Conservation (phyloP, 1,284 basidiomycete genomes). For the Puccinia sorghi region DNA sequence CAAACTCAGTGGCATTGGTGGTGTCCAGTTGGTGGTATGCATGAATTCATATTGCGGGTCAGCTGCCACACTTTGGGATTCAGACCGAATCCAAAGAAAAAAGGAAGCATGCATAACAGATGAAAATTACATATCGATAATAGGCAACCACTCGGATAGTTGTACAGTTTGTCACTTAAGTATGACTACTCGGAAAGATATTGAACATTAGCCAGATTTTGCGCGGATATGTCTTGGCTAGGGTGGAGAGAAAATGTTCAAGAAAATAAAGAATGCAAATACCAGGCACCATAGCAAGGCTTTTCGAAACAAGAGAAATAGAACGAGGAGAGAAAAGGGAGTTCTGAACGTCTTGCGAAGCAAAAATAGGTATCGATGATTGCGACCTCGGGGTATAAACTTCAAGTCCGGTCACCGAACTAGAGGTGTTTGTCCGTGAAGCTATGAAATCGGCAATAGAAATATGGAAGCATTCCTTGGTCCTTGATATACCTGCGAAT, state of each 20-base stretch:
- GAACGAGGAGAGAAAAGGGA: not conserved
- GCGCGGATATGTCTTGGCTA: too few relatives aligned
- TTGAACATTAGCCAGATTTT: too few relatives aligned
- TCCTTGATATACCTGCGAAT: conserved; percentile 9
- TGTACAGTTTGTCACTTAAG: not conserved
- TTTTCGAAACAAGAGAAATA: too few relatives aligned
- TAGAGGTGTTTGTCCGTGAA: not conserved
- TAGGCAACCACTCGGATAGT: not conserved
- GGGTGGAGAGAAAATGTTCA: too few relatives aligned
- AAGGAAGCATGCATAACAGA: not conserved
- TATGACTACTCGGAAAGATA: not conserved
- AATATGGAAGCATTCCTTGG: not conserved
- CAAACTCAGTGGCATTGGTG: too few relatives aligned
- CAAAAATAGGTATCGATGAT: too few relatives aligned
- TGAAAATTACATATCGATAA: not conserved
- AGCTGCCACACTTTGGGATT: not conserved
- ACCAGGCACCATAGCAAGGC: too few relatives aligned
- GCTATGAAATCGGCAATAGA: not conserved
- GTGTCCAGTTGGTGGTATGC: too few relatives aligned
- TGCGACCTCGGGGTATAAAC: too few relatives aligned
- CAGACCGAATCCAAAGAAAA: not conserved
- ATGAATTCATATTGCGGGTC: too few relatives aligned
- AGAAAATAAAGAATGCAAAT: too few relatives aligned
- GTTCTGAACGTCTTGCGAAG: too few relatives aligned
- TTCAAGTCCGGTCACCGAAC: not conserved